Evolutionary conservation across 495 filamentous ascomycete genomes (phyloP).

Genomic region (Penicillium coffeae): DNA sequence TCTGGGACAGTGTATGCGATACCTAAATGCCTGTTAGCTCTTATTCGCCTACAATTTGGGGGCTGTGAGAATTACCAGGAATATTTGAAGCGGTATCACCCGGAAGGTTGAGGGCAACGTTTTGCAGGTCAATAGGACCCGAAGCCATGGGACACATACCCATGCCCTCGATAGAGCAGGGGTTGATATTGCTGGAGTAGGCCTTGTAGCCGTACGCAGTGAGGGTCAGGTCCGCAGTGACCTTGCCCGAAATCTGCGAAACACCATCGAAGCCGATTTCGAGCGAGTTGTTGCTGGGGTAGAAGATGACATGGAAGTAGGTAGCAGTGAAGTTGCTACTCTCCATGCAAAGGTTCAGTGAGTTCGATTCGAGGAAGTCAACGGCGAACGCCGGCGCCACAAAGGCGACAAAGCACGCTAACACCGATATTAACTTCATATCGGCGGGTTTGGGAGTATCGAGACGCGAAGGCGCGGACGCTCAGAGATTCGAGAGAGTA

Average conservation of each 20-base stretch:
- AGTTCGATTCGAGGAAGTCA: conserved; percentile 63
- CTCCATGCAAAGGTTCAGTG: conserved; percentile 72
- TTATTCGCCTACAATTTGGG: too few species aligned
- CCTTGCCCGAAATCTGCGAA: conserved; percentile 80
- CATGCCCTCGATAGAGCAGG: conserved; percentile 64
- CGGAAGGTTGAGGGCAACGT: conserved; percentile 61
- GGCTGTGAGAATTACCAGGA: too few species aligned
- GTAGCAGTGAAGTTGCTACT: conserved; percentile 79
- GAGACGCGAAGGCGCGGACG: conserved; percentile 2
- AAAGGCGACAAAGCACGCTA: conserved; percentile 38
- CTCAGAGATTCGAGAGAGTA: conserved; percentile 7
- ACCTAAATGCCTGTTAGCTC: too few species aligned
- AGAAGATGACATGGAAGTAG: conserved; percentile 77
- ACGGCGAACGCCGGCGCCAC: conserved; percentile 38
- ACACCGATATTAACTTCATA: conserved; percentile 40
- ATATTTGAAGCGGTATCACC: conserved; percentile 56
- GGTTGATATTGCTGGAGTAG: conserved; percentile 62
- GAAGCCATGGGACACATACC: conserved; percentile 94
- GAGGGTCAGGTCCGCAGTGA: conserved; percentile 71
- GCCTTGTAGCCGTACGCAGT: conserved; percentile 78
- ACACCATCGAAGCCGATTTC: conserved; percentile 75
- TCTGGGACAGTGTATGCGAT: conserved; percentile 92
- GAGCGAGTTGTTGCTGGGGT: conserved; percentile 68
- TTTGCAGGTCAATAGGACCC: conserved; percentile 68
- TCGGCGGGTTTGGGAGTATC: conserved; percentile 12